Percentiles rank a stretch among this genome's conserved stretches.
phyloP scores from a whole-genome alignment of 768 basidiomycete genomes.

The Serendipita sp. region DNA sequence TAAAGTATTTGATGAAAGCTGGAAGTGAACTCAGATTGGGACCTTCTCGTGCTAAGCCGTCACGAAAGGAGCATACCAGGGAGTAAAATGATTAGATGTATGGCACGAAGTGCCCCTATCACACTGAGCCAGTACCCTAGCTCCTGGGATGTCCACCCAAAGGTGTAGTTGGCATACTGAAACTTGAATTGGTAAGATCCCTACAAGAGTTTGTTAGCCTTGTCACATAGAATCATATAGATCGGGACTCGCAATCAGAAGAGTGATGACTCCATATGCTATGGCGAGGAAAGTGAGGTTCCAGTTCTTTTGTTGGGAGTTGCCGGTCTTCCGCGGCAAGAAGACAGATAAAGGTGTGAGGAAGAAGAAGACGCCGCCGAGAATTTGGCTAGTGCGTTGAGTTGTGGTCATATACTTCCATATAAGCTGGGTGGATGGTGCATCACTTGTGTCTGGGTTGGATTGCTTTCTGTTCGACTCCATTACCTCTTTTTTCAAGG shows the following conservation, averaged over 20 bases:
- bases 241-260: conserved; percentile 29
- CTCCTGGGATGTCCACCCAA: conserved; percentile 59
- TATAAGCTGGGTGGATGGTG: neutral
- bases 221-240: neutral
- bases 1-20: conserved; percentile 33
- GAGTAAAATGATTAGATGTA: conserved; percentile 38
- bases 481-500: conserved; percentile 39
- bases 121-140: conserved; percentile 58
- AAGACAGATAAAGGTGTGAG: conserved; percentile 58
- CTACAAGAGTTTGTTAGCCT: conserved; percentile 20
- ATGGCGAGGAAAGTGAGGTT: conserved; percentile 40
- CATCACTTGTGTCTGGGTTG: neutral
- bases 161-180: conserved; percentile 45
- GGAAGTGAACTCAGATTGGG: conserved; percentile 21
- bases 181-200: conserved; percentile 41
- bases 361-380: conserved; percentile 27
- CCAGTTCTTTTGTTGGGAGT: conserved; percentile 37
- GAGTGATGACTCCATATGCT: conserved; percentile 30
- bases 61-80: conserved; percentile 34
- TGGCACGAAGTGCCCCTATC: conserved; percentile 35
- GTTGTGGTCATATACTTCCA: conserved; percentile 1
- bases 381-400: neutral
- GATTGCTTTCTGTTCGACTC: conserved; percentile 14
- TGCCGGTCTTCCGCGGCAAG: conserved; percentile 25
- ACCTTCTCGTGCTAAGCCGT: neutral